Evolutionary conservation across 2,329 filamentous ascomycete species (phyloP).

Genomic region (Trichophaea hybrida): DNA sequence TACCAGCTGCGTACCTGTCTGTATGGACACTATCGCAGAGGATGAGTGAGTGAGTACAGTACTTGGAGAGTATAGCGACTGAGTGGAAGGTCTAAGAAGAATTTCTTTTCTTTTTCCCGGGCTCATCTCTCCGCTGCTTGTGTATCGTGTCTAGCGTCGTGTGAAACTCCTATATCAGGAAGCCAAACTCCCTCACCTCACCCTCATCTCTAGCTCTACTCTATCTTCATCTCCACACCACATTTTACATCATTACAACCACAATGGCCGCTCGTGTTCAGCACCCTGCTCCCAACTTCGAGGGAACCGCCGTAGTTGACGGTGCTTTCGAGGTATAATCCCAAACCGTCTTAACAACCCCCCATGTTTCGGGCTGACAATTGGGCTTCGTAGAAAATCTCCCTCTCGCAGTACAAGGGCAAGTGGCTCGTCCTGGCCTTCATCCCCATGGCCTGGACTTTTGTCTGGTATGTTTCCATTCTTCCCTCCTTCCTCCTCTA

Average conservation of each 20-base stretch:
- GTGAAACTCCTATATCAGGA: neutral
- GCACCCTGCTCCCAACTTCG: conserved; percentile 38
- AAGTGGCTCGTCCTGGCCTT: conserved; percentile 51
- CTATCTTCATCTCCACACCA: neutral
- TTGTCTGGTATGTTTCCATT: conserved; percentile 38
- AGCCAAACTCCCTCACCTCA: neutral
- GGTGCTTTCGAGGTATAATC: conserved; percentile 36
- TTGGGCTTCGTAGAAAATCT: conserved; percentile 25
- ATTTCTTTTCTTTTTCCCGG: neutral
- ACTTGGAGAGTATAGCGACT: neutral
- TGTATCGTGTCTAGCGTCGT: neutral
- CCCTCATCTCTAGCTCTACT: neutral
- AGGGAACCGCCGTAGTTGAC: conserved; percentile 38
- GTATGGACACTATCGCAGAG: neutral
- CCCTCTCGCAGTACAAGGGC: conserved; percentile 31
- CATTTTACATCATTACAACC: neutral
- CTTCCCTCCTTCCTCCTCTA: neutral
- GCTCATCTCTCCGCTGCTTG: neutral
- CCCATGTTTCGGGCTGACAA: neutral
- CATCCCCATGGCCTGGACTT: conserved; percentile 55
- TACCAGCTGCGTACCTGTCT: neutral
- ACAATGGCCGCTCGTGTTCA: conserved; percentile 32
- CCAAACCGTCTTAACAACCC: neutral
- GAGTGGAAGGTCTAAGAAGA: neutral
- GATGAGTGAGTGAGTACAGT: neutral